These are phyloP conservation scores for Conticribra guillardii DNA, from an alignment of 108 stramenopile genomes.

Conservation along the genomic window DNA sequence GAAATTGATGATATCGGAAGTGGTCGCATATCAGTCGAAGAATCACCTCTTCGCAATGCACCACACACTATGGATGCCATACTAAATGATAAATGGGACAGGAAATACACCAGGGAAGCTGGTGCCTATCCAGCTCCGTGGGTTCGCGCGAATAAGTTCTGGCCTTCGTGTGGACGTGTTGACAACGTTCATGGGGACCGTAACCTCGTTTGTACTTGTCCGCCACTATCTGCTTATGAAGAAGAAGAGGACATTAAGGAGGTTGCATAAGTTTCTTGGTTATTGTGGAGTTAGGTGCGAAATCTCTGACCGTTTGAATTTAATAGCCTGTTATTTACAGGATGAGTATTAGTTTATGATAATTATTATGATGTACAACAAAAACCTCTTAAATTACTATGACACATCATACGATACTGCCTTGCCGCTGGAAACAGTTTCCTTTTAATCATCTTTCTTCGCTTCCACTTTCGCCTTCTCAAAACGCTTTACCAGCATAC, in stretches of 20 bases:
- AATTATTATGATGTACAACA: too few species aligned
- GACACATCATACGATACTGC: too few species aligned
- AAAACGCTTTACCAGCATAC: conserved; percentile 64
- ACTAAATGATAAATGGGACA: conserved; percentile 89
- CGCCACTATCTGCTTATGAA: conserved; percentile 89
- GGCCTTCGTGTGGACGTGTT: conserved; percentile 96
- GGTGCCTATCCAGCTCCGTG: conserved; percentile 97
- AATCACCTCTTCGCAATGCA: conserved; percentile 93
- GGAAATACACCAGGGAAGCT: conserved; percentile 83
- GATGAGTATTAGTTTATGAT: too few species aligned
- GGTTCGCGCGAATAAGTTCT: conserved; percentile 96
- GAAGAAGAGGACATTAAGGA: conserved; percentile 81
- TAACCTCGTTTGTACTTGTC: conserved; percentile 96
- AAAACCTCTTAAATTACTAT: too few species aligned
- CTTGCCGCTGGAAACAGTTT: too few species aligned
- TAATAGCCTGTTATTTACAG: too few species aligned
- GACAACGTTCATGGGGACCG: conserved; percentile 99
- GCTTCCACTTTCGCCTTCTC: conserved; percentile 54
- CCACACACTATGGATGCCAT: conserved; percentile 96
- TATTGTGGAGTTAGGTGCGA: too few species aligned
- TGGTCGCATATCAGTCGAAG: conserved; percentile 85
- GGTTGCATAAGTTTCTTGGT: conserved; percentile 61
- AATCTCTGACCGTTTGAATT: too few species aligned
- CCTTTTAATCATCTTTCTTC: conserved; percentile 33
- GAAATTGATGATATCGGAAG: conserved; percentile 97